Evolutionary conservation across 2,329 filamentous ascomycete species (phyloP).

Genomic region (Cercospora nicotianae): DNA sequence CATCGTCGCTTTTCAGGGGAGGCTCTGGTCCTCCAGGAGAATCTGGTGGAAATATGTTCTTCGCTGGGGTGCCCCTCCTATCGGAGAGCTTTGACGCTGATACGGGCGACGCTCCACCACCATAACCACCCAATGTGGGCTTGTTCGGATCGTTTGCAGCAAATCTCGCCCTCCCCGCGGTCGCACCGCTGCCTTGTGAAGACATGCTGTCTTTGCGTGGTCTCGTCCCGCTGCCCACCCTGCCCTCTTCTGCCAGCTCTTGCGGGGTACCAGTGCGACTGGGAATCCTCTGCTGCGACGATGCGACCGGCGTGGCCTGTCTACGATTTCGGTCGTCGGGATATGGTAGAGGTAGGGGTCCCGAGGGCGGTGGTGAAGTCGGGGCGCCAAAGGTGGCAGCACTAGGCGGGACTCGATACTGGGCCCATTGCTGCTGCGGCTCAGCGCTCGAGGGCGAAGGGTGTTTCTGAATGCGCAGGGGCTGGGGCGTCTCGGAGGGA

Average conservation of each 20-base stretch:
- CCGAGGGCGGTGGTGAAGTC: conserved; percentile 35
- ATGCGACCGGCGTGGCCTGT: conserved; percentile 24
- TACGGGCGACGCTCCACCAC: conserved; percentile 37
- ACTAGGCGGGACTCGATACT: conserved; percentile 36
- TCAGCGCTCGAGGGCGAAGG: conserved; percentile 22
- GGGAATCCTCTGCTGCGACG: background rate
- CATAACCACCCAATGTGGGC: conserved; percentile 50
- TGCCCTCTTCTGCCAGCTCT: conserved; percentile 32
- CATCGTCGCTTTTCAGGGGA: conserved; percentile 68
- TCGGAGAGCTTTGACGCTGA: conserved; percentile 64
- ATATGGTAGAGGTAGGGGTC: conserved; percentile 34
- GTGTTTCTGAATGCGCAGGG: conserved; percentile 38
- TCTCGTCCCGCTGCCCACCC: conserved; percentile 23
- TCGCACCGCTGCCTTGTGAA: conserved; percentile 33
- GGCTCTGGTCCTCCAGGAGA: conserved; percentile 70
- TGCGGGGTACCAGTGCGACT: conserved; percentile 33
- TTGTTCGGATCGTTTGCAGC: conserved; percentile 51
- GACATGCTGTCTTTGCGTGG: conserved; percentile 35
- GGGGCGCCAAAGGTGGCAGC: conserved; percentile 35
- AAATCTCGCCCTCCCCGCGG: conserved; percentile 43
- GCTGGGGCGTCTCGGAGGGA: conserved; percentile 32
- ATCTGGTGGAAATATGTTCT: conserved; percentile 73
- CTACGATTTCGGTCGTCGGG: conserved; percentile 33
- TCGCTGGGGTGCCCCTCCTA: conserved; percentile 76
- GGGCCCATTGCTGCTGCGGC: conserved; percentile 38